Evolutionary conservation across 768 basidiomycete genomes (phyloP).

Genomic region (Lactarius tabidus): DNA sequence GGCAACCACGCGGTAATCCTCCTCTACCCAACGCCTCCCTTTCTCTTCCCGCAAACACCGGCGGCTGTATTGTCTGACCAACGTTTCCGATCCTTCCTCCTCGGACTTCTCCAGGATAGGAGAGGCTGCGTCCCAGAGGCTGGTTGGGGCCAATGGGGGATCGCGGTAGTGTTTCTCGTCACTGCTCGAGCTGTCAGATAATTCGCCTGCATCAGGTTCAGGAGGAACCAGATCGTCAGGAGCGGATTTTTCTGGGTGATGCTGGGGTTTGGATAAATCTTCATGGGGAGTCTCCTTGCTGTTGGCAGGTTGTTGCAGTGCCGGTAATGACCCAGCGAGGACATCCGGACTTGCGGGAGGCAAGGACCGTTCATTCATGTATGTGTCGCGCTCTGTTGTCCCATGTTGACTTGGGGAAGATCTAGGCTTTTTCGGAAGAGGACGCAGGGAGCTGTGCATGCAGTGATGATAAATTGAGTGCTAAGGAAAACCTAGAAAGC

Average conservation of each 20-base stretch:
- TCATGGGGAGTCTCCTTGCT: slow-evolving; percentile 8
- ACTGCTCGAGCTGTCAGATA: background rate
- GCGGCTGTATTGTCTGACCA: slow-evolving; percentile 29
- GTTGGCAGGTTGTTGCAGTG: slow-evolving; percentile 4
- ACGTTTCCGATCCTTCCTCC: background rate
- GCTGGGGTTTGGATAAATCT: slow-evolving; percentile 32
- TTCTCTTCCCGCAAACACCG: slow-evolving; percentile 42
- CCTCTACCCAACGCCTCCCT: slow-evolving; percentile 36
- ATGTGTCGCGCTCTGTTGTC: no score
- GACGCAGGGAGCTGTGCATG: slow-evolving; percentile 1
- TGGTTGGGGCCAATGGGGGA: background rate
- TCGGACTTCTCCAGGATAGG: background rate
- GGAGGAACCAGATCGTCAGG: slow-evolving; percentile 29
- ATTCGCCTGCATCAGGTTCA: slow-evolving; percentile 18
- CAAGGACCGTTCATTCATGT: background rate
- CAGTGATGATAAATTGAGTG: background rate
- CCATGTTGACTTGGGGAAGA: background rate
- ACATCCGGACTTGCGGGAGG: background rate
- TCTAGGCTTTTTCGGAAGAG: slow-evolving; percentile 20
- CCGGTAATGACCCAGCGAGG: background rate
- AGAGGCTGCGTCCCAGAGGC: background rate
- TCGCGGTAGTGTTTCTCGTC: background rate
- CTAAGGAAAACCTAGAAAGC: background rate
- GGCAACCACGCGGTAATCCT: slow-evolving; percentile 36
- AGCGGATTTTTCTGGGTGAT: slow-evolving; percentile 35